Evolutionary conservation across 2,329 filamentous ascomycete genomes (phyloP), one percentile per base, ranked within the genome.

Genomic region (Tetracladium maxilliforme): DNA sequence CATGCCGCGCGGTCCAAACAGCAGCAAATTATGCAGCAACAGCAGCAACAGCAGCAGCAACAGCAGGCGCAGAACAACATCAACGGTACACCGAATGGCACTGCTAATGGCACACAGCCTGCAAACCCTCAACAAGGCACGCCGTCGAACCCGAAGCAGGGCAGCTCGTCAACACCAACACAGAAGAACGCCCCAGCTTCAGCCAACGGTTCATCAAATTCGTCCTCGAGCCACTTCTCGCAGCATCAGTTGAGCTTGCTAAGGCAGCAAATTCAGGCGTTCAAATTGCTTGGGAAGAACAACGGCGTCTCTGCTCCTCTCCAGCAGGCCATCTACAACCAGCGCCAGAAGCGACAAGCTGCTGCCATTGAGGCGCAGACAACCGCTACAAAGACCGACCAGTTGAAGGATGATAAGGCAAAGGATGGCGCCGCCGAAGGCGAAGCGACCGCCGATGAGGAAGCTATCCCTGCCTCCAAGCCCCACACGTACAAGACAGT

Each of bases 211-310:
- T 23, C 36, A 23, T 21, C 36, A n/a, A n/a, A 23, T 14, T 24
- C 28, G 17, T 12, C 24, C 14, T 28, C 22, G 14, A 25, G n/a
- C n/a, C n/a, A n/a, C 32, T 86, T 93, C 45, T 75, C 73, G 9
- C 65, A 68, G 14, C 79, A 90, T 29, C 90, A 98, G 47, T 57
- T 93, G 22, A 62, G 66, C 14, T 70, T 81, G 21, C 57, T 98
- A 7, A 67, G 82, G 31, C 75, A 80, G 36, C 90, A 98, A 47
- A 93, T 95, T 25, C 65, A 77, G 39, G 86, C 87, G 0, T 95
- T 94, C 54, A 92, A 92, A 51, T 65, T 84, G 36, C 61, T 98
- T 4, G 77, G 81, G 5, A 92, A 90, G 50, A 93, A 93, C 38
- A 63, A 78, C 10, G 77, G 84, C 1, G 70, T 95, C 4, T 83